A percentile compares a stretch with the other conserved stretches of the same genome.
These are phyloP conservation scores for Ogataea trehaloabstinens DNA, from an alignment of 805 yeast species.

Conservation along the genomic window DNA sequence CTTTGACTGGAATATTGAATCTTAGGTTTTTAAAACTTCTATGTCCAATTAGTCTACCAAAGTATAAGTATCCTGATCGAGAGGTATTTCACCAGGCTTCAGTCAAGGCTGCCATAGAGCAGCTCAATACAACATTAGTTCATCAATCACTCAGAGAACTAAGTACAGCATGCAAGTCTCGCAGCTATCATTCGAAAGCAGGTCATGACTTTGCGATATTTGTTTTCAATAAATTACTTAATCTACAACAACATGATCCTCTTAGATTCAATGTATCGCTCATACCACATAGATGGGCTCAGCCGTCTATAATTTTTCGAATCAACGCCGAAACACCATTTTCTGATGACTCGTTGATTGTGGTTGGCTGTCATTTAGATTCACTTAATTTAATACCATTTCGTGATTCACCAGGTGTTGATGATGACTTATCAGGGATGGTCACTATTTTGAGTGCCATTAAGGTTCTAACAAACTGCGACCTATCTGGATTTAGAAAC, in stretches of 20 bases:
- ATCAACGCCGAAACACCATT: conserved; percentile 33
- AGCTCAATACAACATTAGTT: conserved; percentile 2
- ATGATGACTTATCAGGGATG: conserved; percentile 90
- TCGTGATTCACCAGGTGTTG: conserved; percentile 88
- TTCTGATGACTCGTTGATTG: conserved; percentile 37
- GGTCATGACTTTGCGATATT: conserved; percentile 7
- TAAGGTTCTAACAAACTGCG: conserved; percentile 48
- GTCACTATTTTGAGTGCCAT: conserved; percentile 75
- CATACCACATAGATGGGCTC: conserved; percentile 72
- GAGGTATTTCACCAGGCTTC: background rate
- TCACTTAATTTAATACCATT: conserved; percentile 67
- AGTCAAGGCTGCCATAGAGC: conserved; percentile 1
- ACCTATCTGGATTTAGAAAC: conserved; percentile 36
- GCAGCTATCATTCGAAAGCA: conserved; percentile 4
- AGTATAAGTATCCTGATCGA: conserved; percentile 7
- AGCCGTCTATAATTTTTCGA: conserved; percentile 68
- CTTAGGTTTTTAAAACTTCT: conserved; percentile 1
- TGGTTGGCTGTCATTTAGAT: conserved; percentile 90
- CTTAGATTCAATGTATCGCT: conserved; percentile 39
- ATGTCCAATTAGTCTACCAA: conserved; percentile 4
- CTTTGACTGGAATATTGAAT: background rate
- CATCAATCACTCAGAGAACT: conserved; percentile 2
- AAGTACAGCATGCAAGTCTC: conserved; percentile 1
- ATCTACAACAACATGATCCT: conserved; percentile 24
- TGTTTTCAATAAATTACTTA: conserved; percentile 38